Evolutionary conservation across 441 rosid species (phyloP).

Genomic region (Dalechampia spathulata): DNA sequence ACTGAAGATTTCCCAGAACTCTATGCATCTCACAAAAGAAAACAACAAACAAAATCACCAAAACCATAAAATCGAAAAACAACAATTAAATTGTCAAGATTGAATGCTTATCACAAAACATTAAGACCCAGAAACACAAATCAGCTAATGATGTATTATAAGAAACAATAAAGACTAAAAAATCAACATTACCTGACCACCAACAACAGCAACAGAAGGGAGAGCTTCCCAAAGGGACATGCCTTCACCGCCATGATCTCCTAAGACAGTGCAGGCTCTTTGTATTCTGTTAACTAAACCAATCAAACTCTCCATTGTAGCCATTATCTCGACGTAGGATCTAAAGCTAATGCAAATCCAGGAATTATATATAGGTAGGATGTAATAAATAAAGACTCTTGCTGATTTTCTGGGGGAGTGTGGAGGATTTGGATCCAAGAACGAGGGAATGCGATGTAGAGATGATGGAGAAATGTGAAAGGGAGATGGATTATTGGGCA

Average conservation of each 20-base stretch:
- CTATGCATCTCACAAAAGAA: conserved; percentile 21
- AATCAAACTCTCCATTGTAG: conserved; percentile 95
- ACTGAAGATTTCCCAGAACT: conserved; percentile 99
- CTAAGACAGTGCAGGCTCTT: conserved; percentile 91
- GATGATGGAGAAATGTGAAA: not conserved
- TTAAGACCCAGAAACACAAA: too few relatives aligned
- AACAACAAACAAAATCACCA: conserved; percentile 2
- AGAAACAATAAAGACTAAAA: not conserved
- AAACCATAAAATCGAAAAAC: too few relatives aligned
- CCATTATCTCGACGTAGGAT: conserved; percentile 43
- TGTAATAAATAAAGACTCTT: too few relatives aligned
- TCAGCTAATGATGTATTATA: not conserved
- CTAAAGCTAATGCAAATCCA: conserved; percentile 19
- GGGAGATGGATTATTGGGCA: not conserved
- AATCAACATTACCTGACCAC: conserved; percentile 80
- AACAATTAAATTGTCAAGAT: too few relatives aligned
- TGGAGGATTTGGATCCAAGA: not conserved
- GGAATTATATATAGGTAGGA: too few relatives aligned
- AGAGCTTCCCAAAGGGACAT: conserved; percentile 99
- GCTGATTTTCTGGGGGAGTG: not conserved
- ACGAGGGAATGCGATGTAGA: not conserved
- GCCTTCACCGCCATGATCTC: conserved; percentile 97
- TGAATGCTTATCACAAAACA: too few relatives aligned
- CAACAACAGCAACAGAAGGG: conserved; percentile 95
- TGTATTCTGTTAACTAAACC: conserved; percentile 96